These are phyloP conservation scores for Nelumbo lutea DNA, from an alignment of 164 flowering plant genomes.

Conservation along the genomic window DNA sequence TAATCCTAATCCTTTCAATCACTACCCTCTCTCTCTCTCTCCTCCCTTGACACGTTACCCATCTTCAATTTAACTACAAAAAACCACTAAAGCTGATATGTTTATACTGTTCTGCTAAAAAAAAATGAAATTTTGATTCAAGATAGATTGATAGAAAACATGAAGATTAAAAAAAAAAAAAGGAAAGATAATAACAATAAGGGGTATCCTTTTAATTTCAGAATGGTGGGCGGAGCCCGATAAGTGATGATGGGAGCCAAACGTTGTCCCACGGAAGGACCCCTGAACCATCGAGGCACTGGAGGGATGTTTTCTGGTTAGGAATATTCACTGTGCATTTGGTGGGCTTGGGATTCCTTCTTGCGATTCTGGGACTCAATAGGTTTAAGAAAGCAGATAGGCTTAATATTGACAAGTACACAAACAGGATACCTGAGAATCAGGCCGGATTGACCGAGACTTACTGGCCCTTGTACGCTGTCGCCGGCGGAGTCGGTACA, in stretches of 20 bases:
- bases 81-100: not conserved
- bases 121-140: too few species aligned
- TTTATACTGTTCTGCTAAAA: too few species aligned
- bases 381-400: constrained; percentile 71
- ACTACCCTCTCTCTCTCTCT: not conserved
- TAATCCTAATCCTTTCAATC: too few species aligned
- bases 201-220: constrained; percentile 16
- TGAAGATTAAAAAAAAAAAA: not conserved
- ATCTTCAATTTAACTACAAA: not conserved
- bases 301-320: constrained; percentile 95
- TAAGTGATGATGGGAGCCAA: constrained; percentile 29
- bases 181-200: not conserved
- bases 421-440: constrained; percentile 38
- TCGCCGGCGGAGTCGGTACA: constrained; percentile 76
- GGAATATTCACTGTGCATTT: constrained; percentile 59
- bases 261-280: constrained; percentile 19
- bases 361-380: constrained; percentile 72
- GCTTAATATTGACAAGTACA: constrained; percentile 66
- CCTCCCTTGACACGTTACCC: not conserved
- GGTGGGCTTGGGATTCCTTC: constrained; percentile 53
- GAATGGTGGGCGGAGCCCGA: constrained; percentile 43
- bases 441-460: constrained; percentile 61
- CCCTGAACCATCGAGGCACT: constrained; percentile 49
- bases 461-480: constrained; percentile 82
- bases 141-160: not conserved